These are phyloP conservation scores for Pichia sporocuriosa DNA, from an alignment of 805 yeast species.

Conservation along the genomic window DNA sequence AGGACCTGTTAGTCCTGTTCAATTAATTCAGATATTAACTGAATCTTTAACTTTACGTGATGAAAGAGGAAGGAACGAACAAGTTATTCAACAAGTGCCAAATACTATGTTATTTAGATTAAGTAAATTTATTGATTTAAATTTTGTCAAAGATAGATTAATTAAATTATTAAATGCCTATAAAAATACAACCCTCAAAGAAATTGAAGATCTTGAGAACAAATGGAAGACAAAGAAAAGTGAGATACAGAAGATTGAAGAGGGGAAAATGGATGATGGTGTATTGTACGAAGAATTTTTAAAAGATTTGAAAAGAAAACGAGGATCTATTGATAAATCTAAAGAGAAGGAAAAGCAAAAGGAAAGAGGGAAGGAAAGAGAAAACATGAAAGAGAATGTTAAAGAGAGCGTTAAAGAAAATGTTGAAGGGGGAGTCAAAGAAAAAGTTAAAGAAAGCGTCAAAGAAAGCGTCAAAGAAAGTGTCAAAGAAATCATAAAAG, in stretches of 20 bases:
- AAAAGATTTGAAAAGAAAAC: slow-evolving; percentile 16
- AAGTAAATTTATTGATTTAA: slow-evolving; percentile 26
- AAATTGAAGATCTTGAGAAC: slow-evolving; percentile 34
- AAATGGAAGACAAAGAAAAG: slow-evolving; percentile 29
- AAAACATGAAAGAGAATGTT: not conserved
- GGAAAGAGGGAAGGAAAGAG: slow-evolving; percentile 7
- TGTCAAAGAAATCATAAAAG: too few species aligned
- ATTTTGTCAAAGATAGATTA: slow-evolving; percentile 29
- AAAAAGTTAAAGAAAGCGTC: slow-evolving; percentile 5
- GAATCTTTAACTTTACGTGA: slow-evolving; percentile 29
- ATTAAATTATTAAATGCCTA: slow-evolving; percentile 29
- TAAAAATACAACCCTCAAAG: slow-evolving; percentile 28
- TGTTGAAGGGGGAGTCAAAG: too few species aligned
- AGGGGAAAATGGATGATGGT: slow-evolving; percentile 35
- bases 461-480: too few species aligned
- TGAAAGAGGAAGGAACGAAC: slow-evolving; percentile 23
- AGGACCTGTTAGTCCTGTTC: slow-evolving; percentile 26
- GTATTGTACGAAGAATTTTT: slow-evolving; percentile 24
- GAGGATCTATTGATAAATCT: slow-evolving; percentile 5
- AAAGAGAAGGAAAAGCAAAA: not conserved
- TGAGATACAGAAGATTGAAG: slow-evolving; percentile 37
- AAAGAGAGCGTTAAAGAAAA: slow-evolving; percentile 6
- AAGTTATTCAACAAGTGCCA: slow-evolving; percentile 28
- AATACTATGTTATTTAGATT: slow-evolving; percentile 29
- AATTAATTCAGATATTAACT: slow-evolving; percentile 32